Base-by-base conservation (phyloP, 768 basidiomycete species). In the Hygrocybe coccinea region DNA sequence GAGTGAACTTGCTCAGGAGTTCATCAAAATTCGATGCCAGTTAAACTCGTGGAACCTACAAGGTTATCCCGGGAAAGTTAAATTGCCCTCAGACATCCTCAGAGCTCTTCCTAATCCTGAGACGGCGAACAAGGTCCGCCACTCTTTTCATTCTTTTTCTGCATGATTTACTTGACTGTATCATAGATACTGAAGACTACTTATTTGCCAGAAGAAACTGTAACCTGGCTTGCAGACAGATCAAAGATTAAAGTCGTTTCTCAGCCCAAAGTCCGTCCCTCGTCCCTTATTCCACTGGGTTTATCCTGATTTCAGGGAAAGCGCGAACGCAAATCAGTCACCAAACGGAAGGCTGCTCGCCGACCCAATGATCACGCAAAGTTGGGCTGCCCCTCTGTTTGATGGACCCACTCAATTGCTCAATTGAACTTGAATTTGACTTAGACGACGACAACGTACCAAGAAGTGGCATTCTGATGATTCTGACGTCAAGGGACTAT, bases 1-100 rank as follows among this genome's bases (percentile, higher is more conserved):
- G 56, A 85, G 89, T 60, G 97, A 99, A 62, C 77, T 98, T 7
- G 87, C 95, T 0, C 91, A 97, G 69, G 83, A 91, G 61, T 73
- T 97, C 34, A 87, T 97, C 69, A 88, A 86, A 63, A 71, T 76
- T 1, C 79, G 81, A n/a, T 83, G 84, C 1, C 79, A 82, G 34
- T 54, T 70, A 12, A 81, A 87, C 55, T 78, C 79, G 2, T 97
- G 95, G 92, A 78, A 77, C 3, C 71, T 97, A 2, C 75, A 83
- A 52, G 87, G 84, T 33, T 89, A 89, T 67, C 92, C 91, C 1
- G 89, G 86, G 5, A 87, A 87, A 65, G 70, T 95, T 43, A 81
- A 82, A 59, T 69, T 97, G 17, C 95, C 94, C 0, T 65, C 76
- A 12, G 94, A 97, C 66, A 90, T 97, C 46, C 79, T 98, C 57